phyloP scores from a whole-genome alignment of 2,329 filamentous ascomycete species.

The Monilinia vaccinii-corymbosi region DNA sequence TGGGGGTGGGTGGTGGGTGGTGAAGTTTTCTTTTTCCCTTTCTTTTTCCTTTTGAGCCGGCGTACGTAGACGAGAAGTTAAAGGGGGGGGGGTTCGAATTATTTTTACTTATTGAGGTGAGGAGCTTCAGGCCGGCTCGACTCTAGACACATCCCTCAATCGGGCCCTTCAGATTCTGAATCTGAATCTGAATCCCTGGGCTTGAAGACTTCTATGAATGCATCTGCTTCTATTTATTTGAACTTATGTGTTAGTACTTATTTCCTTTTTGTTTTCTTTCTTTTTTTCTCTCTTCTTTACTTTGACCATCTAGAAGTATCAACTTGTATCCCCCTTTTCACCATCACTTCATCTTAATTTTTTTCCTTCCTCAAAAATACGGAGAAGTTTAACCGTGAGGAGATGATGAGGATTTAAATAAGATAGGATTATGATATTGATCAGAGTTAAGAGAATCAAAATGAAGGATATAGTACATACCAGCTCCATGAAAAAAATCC shows the following conservation, averaged over 20 bases:
- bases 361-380: no score
- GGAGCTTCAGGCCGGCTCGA: background rate
- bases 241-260: background rate
- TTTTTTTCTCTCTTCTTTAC: background rate
- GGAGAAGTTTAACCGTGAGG: no score
- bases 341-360: background rate
- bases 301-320: background rate
- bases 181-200: background rate
- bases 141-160: background rate
- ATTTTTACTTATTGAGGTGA: no score
- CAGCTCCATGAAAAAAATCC: constrained; percentile 23
- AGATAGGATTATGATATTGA: no score
- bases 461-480: constrained; percentile 14
- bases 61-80: no score
- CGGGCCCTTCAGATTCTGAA: background rate
- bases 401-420: no score
- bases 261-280: background rate
- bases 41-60: no score
- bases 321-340: background rate
- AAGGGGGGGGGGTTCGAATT: no score
- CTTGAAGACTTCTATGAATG: constrained; percentile 4
- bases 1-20: no score
- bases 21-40: no score
- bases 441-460: background rate
- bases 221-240: constrained; percentile 4